Evolutionary conservation across 148 eudicot species (phyloP), one percentile per base, ranked within the genome.

Genomic region (Euryodendron excelsum): DNA sequence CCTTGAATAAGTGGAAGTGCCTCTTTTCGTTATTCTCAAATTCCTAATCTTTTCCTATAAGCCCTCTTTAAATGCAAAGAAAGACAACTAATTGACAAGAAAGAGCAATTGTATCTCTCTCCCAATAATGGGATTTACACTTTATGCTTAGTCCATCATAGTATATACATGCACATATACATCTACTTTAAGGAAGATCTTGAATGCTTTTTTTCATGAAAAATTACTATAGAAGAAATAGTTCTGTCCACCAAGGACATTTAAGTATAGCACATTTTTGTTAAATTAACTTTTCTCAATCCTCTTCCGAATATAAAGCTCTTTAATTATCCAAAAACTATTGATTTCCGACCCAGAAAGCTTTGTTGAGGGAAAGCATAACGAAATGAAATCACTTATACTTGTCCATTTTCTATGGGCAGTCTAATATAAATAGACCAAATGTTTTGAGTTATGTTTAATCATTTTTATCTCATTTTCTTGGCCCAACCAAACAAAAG

Each of bases 1-100:
- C 85, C 77, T 76, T 80, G 83, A 81, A 78, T 11, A 63, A 60
- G n/a, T 23, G 48, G 31, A 55, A 77, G n/a, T 78, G 81, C 78
- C 72, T 41, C 66, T 64, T 82, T 79, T 27, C 44, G 31, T 47
- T 74, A 64, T 67, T 56, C 76, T 55, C 79, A 21, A 10, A 59
- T 70, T n/a, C 45, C 81, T 63, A 50, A n/a, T n/a, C n/a, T 45
- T 79, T 37, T 77, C 58, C 74, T 52, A 50, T 55, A 68, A 59
- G 44, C 53, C 72, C 47, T 69, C 47, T 67, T 63, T 68, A 33
- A 72, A 31, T 50, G 71, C 41, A 27, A 78, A 79, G 36, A 23
- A 21, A 44, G 67, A 76, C 79, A 79, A 75, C 84, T 77, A 83
- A 78, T 83, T 85, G 91, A 89, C 87, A 86, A 79, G 91, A 89